Conservation (phyloP, 768 basidiomycete species). For the Phallus indusiatus region DNA sequence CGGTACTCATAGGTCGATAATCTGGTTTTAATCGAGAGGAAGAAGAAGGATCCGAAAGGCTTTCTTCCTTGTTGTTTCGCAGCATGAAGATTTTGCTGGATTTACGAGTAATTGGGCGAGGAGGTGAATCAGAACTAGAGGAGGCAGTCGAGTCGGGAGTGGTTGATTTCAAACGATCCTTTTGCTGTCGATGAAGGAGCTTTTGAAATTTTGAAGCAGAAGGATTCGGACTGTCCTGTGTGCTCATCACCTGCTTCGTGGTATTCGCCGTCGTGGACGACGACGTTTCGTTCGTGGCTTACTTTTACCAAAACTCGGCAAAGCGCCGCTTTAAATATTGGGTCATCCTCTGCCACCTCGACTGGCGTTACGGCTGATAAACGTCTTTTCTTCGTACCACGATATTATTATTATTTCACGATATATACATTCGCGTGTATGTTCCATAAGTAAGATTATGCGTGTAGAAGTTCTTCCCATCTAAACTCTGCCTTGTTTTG, state of each 20-base stretch:
- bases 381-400: background rate
- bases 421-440: background rate
- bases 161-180: slow-evolving; percentile 51
- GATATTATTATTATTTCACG: background rate
- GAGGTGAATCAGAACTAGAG: slow-evolving; percentile 18
- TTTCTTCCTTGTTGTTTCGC: slow-evolving; percentile 27
- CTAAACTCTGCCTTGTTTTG: slow-evolving; percentile 69
- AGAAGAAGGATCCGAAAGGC: slow-evolving; percentile 55
- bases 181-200: slow-evolving; percentile 54
- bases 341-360: no score
- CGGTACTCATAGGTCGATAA: slow-evolving; percentile 40
- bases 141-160: slow-evolving; percentile 23
- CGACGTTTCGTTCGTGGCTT: background rate
- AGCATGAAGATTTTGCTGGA: slow-evolving; percentile 29
- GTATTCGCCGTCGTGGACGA: slow-evolving; percentile 1
- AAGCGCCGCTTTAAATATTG: background rate
- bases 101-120: slow-evolving; percentile 6
- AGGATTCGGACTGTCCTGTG: slow-evolving; percentile 34
- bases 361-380: no score
- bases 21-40: slow-evolving; percentile 28
- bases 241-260: slow-evolving; percentile 15
- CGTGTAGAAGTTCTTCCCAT: slow-evolving; percentile 65
- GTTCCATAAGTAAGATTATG: background rate
- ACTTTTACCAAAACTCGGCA: background rate
- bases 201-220: slow-evolving; percentile 50